Evolutionary conservation across 2,329 filamentous ascomycete species (phyloP), one percentile per base, ranked within the genome.

Genomic region (Aspergillus versicolor): DNA sequence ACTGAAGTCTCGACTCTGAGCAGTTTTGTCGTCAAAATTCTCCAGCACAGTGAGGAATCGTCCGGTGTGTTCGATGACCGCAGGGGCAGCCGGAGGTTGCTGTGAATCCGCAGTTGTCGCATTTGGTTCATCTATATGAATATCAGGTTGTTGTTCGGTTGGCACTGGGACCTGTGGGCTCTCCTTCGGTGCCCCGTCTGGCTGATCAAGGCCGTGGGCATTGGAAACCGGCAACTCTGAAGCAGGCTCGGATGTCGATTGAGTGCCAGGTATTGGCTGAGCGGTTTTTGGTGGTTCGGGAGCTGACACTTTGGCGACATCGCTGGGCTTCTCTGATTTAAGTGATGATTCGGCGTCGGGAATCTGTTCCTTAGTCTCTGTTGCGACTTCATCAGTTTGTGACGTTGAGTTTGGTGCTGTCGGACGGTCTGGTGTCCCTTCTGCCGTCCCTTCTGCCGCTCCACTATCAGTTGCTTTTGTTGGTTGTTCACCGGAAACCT

Each of bases 31-130:
- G 53, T 84, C 80, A 65, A 86, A 84, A 48, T 82, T 79, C 63
- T 83, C 77, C 11, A 90, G 77, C 52, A 85, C 82, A 5, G 87
- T 76, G 9, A 87, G 77, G 52, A 83, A 83, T 30, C 84, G 80
- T 17, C 82, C 81, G 9, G 81, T 81, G 30, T 83, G 72, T 65
- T 79, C 80, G 60, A 80, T 76, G 13, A 76, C 65, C 54, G 72
- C 67, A 46, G 71, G 63, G 22, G 69, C 67, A 30, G 67, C 58
- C 38, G 65, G 65, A 3, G 70, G 63, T 55, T 65, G 62, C 54
- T 60, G 52, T 37, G 67, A 54, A 49, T 66, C 54, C n/a, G 57
- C 63, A 50, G 53, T 59, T 52, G 48, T 24, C 22, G 47, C 49
- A 55, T 43, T 30, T 54, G 61, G 37, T 24, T 60, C 59, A 38